A percentile compares a stretch with the other conserved stretches of the same genome.
phyloP scores from a whole-genome alignment of 768 basidiomycete species.

The Porpolomopsis calyptriformis region DNA sequence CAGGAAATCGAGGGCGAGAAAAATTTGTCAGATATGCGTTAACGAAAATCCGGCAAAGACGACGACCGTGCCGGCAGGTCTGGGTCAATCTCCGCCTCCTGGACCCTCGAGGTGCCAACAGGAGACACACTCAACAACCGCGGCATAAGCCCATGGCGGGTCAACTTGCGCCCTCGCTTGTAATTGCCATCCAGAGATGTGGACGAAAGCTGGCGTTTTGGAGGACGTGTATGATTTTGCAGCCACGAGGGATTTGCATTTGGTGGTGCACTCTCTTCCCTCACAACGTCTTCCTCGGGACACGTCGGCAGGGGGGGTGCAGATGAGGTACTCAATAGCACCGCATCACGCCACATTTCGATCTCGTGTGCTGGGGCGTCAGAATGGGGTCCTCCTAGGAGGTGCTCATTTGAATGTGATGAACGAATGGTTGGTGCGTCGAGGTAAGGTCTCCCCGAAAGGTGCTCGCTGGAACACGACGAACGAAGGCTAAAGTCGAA shows the following conservation, averaged over 20 bases:
- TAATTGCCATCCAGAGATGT: conserved; percentile 1
- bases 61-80: background rate
- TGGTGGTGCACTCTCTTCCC: too few species aligned
- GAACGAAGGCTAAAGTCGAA: conserved; percentile 28
- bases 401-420: background rate
- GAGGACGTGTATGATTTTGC: background rate
- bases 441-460: background rate
- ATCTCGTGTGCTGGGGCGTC: background rate
- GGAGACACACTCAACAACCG: background rate
- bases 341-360: background rate
- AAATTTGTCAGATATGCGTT: background rate
- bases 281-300: background rate
- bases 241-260: background rate
- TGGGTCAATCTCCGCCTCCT: background rate
- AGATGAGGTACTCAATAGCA: background rate
- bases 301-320: background rate
- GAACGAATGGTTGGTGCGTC: background rate
- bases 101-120: background rate
- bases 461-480: conserved; percentile 2
- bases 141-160: background rate
- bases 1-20: background rate
- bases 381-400: background rate
- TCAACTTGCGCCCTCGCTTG: conserved; percentile 1
- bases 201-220: conserved; percentile 3
- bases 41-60: background rate